Base-by-base conservation (phyloP, 1,284 basidiomycete species). In the Pterulicium gracile region DNA sequence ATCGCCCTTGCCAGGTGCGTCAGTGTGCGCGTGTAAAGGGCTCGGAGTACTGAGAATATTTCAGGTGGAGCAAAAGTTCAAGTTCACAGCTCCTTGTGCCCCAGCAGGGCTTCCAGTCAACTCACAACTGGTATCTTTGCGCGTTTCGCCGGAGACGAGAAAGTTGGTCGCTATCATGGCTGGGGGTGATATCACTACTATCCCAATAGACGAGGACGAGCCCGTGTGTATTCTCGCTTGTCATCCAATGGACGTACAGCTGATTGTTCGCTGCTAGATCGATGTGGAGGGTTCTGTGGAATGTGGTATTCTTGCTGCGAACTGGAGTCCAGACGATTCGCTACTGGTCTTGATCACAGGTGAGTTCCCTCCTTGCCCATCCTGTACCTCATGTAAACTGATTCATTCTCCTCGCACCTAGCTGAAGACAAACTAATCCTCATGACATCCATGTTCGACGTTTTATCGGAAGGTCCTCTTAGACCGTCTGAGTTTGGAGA, bases 311-410 rank as follows among this genome's bases (percentile, higher is more conserved):
- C 66, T 79, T 39, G 82, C 85, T 2, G 92, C 89, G 2, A 70
- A 76, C 3, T 98, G 93, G 92, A 85, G 85, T 49, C 91, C 94
- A 1, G 94, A 98, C 59, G 88, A 94, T 47, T 82, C 91, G 27
- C 66, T 91, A 17, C 68, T 98, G 2, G 79, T 80, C 1, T 68
- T 97, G 15, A 70, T 88, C 5, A 92, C 88, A 42, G 85, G 89
- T 83, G 49, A 44, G 67, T 50, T n/a, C 13, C n/a, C n/a, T n/a
- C 4, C 35, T 47, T 34, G 4, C 3, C 43, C 14, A 41, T 24
- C 43, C 24, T 22, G 40, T 2, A 18, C 15, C 20, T 7, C 5
- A 18, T 24, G 17, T 22, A 40, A 19, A 0, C 32, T 45, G 23
- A 42, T 49, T 27, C 40, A 12, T 36, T 45, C 13, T 48, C 15